phyloP scores from a whole-genome alignment of 148 eudicot genomes.

The Rhododendron henanense region DNA sequence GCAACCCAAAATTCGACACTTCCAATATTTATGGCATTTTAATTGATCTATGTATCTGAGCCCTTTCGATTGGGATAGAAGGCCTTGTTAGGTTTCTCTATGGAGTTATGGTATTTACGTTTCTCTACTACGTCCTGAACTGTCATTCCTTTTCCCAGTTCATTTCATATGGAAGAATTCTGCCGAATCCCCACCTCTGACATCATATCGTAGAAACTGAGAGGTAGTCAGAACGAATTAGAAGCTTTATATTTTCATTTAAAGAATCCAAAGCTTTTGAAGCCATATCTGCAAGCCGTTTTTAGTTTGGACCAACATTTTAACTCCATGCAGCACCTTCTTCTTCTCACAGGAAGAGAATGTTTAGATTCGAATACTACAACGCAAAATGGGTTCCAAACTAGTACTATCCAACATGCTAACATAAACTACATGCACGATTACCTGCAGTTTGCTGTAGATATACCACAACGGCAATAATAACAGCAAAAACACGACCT shows the following conservation, averaged over 20 bases:
- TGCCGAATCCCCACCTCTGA: background rate
- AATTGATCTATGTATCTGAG: background rate
- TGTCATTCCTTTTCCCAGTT: background rate
- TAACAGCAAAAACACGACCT: slow-evolving; percentile 76
- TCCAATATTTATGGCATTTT: background rate
- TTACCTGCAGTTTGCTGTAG: slow-evolving; percentile 84
- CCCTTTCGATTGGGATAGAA: background rate
- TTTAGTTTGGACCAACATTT: background rate
- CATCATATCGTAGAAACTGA: background rate
- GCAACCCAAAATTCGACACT: background rate
- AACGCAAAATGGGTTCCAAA: background rate
- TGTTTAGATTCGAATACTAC: background rate
- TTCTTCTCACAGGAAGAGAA: background rate
- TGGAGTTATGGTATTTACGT: background rate
- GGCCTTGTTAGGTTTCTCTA: background rate
- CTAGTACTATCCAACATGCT: background rate
- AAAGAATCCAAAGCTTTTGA: background rate
- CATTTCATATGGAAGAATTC: background rate
- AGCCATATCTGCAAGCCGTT: background rate
- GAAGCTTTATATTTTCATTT: background rate
- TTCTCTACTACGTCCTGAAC: background rate
- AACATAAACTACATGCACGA: background rate
- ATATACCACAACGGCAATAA: slow-evolving; percentile 83
- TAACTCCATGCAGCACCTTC: background rate
- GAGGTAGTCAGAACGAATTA: background rate